Base-by-base conservation (phyloP, 768 basidiomycete genomes). In the Leccinum rimulosum region DNA sequence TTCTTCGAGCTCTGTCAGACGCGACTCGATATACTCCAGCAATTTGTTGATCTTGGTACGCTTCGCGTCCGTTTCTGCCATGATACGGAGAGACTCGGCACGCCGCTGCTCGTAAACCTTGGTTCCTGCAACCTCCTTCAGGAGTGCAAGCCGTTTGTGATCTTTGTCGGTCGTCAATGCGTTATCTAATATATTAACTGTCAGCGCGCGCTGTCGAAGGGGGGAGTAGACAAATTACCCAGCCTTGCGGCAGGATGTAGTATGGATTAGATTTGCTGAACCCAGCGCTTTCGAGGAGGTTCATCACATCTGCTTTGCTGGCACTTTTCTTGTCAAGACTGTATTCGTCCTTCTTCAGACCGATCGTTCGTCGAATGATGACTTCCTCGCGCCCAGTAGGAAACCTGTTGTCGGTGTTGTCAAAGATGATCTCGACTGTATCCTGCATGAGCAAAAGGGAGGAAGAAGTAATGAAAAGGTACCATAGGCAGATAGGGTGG, bases 241-340 rank as follows among this genome's bases (percentile, higher is more conserved):
- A 80, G 54, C 97, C 97, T 79, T 99, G 97, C 2, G 97, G 97
- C 0, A 98, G 96, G 64, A 99, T 99, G 68, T 98, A 99, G 72
- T 98, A 99, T 0, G 97, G 97, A 69, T 98, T 99, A n/a, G 89
- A 89, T 70, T 93, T 91, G 76, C 91, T 94, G 78, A 99, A 99
- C 1, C 97, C 96, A 1, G 97, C 97, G 69, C 89, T 91, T 72
- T 98, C 97, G 50, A 99, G 82, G 27, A 98, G 79, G 68, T 93
- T 95, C 93, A 97, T 96, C 19, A 99, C 93, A 68, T 99, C 97
- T 3, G 95, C 96, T 73, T 97, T 97, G 73, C 86, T 91, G 0
- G 91, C 89, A 61, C 89, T 93, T 78, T 98, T 98, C 78, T 90
- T 89, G 75, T 99, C 96, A 30, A 98, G 79, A 63, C 91, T 92